Conservation (phyloP, 1,284 basidiomycete genomes). For the Retiboletus flavoniger region DNA sequence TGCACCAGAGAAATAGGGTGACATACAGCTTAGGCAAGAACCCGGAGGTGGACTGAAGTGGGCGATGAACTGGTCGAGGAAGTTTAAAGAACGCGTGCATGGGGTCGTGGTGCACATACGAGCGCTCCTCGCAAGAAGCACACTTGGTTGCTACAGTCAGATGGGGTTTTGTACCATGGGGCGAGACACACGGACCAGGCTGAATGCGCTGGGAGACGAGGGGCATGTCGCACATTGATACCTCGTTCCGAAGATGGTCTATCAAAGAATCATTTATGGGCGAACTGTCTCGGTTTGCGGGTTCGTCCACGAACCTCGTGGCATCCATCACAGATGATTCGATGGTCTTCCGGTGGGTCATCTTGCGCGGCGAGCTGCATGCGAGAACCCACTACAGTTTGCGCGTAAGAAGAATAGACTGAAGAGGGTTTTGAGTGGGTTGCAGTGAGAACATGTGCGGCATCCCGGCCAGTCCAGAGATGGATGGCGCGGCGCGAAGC, state of each 20-base stretch:
- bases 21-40: conserved; percentile 69
- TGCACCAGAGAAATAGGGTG: not conserved
- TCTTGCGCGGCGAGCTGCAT: conserved; percentile 29
- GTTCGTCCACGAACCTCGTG: conserved; percentile 44
- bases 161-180: not conserved
- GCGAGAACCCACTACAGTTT: conserved; percentile 59
- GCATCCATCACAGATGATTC: conserved; percentile 59
- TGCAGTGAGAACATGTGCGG: conserved; percentile 48
- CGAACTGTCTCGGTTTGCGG: not conserved
- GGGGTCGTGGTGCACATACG: conserved; percentile 77
- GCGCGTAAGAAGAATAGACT: conserved; percentile 58
- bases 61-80: conserved; percentile 68
- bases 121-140: conserved; percentile 70
- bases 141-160: conserved; percentile 53
- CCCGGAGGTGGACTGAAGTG: conserved; percentile 58
- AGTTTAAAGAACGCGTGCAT: conserved; percentile 86
- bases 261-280: conserved; percentile 1
- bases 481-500: conserved; percentile 72
- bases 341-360: conserved; percentile 48
- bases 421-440: conserved; percentile 53
- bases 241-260: conserved; percentile 67
- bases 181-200: conserved; percentile 48
- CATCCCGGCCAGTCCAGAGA: conserved; percentile 77
- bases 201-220: conserved; percentile 60
- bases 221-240: conserved; percentile 80